Conservation (phyloP, 768 basidiomycete genomes). For the Suillus weaverae region DNA sequence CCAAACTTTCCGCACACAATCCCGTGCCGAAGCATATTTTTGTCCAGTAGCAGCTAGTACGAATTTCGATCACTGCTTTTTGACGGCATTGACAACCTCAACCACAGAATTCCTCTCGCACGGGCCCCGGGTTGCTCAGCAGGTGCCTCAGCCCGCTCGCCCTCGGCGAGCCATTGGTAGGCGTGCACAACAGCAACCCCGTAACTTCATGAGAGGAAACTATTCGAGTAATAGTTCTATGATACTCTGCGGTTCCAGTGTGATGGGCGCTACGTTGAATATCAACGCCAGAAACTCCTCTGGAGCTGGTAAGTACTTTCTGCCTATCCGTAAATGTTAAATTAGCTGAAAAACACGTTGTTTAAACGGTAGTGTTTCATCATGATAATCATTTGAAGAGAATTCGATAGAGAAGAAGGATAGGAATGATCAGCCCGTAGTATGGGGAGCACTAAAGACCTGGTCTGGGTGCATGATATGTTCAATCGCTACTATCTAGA, state of each 20-base stretch:
- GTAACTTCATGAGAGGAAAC: neutral
- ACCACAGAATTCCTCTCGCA: neutral
- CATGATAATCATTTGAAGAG: no score
- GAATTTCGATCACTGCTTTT: neutral
- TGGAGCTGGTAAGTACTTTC: neutral
- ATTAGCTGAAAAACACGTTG: neutral
- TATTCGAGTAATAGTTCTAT: neutral
- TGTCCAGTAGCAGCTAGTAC: constrained; percentile 53
- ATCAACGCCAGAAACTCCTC: neutral
- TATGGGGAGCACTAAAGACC: neutral
- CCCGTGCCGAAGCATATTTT: constrained; percentile 79
- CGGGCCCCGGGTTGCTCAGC: neutral
- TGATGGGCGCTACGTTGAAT: neutral
- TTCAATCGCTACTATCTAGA: neutral
- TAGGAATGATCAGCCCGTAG: no score
- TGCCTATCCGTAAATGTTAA: neutral
- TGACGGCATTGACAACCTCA: neutral
- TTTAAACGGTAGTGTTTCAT: neutral
- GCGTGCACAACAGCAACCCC: neutral
- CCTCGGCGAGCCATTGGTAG: neutral
- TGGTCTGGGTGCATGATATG: neutral
- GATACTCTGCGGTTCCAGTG: neutral
- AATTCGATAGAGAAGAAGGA: neutral
- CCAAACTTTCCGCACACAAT: constrained; percentile 85
- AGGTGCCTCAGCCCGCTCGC: neutral